Evolutionary conservation across 2,329 filamentous ascomycete genomes (phyloP), one percentile per base, ranked within the genome.

Genomic region (Sporothrix variecibatus): DNA sequence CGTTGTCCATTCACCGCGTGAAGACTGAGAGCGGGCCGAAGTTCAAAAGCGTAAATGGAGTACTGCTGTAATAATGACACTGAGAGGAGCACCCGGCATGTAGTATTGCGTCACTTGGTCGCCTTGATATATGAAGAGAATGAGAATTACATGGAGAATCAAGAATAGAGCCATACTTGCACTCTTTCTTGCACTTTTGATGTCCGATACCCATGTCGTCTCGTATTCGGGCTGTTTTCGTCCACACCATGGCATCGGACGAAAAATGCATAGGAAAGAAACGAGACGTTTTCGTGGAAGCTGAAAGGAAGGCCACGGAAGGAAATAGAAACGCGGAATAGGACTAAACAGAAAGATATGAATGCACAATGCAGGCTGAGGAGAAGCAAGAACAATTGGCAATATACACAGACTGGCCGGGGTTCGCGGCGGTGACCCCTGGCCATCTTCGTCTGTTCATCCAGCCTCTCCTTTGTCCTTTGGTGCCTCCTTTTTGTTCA

Each of bases 311-410:
- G 23, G 38, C 23, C 23, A 46, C 5, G 9, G 23, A 43, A 67
- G 38, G 12, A 38, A 11, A 26, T 9, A 28, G 38, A 38, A 68
- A 68, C 20, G 17, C 5, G 11, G 8, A n/a, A 23, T 11, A 34
- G 34, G 20, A 64, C n/a, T n/a, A 31, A 7, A 60, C 9, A 60
- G 28, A 26, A 28, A 9, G 28, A 8, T 8, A 2, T 23, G 26
- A 7, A 15, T 11, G 23, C n/a, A 46, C 38, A n/a, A 67, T 26
- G 15, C 12, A 46, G 23, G 38, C 26, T 11, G n/a, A 31, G 12
- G 15, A 26, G 2, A 65, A 15, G 62, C 62, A 67, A 67, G 62
- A 67, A 67, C 23, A 51, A 68, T 68, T 51, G 65, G 43, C 65
- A 51, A 68, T 68, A 68, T n/a, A 67, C n/a, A 67, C 62, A 11